These are phyloP conservation scores for Colletotrichum sojae DNA, from an alignment of 2,329 filamentous ascomycete genomes.

Conservation along the genomic window DNA sequence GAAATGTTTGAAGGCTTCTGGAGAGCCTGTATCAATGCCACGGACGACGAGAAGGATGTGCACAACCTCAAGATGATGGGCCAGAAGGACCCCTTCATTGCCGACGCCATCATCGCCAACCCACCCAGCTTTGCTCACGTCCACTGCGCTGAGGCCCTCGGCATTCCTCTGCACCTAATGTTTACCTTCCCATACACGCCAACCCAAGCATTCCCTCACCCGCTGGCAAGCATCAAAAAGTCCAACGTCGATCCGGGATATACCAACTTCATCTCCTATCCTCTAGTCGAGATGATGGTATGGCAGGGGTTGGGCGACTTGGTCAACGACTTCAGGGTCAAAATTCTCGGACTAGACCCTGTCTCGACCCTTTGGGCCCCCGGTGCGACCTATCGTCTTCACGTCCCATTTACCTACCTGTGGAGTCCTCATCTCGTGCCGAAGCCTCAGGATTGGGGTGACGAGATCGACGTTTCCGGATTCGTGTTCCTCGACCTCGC, in stretches of 20 bases:
- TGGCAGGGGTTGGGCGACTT: conserved; percentile 91
- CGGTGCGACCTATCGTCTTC: conserved; percentile 78
- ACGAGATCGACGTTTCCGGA: conserved; percentile 80
- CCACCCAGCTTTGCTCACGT: conserved; percentile 84
- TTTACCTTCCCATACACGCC: conserved; percentile 90
- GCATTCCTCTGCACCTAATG: conserved; percentile 86
- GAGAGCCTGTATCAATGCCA: conserved; percentile 81
- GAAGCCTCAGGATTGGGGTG: conserved; percentile 78
- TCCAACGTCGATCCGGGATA: conserved; percentile 80
- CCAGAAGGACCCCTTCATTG: conserved; percentile 72
- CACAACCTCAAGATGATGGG: conserved; percentile 77
- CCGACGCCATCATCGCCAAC: conserved; percentile 88
- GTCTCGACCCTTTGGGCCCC: conserved; percentile 85
- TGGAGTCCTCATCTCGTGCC: conserved; percentile 77
- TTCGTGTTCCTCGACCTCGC: conserved; percentile 84
- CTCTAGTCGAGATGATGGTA: conserved; percentile 86
- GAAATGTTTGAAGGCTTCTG: conserved; percentile 90
- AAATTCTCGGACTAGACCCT: conserved; percentile 79
- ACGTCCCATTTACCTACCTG: conserved; percentile 82
- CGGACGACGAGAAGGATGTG: conserved; percentile 75
- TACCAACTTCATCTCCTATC: conserved; percentile 86
- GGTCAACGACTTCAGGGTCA: conserved; percentile 80
- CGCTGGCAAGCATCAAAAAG: conserved; percentile 81
- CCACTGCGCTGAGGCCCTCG: conserved; percentile 84
- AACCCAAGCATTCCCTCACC: conserved; percentile 82